Evolutionary conservation across 148 eudicot genomes (phyloP), one percentile per base, ranked within the genome.

Genomic region (Pouteria glomerata): DNA sequence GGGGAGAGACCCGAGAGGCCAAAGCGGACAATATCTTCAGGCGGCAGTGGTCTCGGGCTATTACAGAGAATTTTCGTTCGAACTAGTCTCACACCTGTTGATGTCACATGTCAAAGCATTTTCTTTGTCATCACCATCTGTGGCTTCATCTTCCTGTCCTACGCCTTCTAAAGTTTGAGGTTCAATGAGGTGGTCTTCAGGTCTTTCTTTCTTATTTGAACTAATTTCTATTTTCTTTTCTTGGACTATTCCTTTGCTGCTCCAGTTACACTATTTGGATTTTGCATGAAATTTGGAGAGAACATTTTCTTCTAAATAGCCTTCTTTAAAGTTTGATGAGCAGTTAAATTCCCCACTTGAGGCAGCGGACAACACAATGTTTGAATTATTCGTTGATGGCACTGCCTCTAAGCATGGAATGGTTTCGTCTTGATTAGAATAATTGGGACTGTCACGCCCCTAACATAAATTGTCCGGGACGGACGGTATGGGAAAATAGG

Each of bases 101-200:
- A 47, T 55, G 70, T 85, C 71, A 65, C 79, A 71, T 52, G 81
- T 83, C 24, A 59, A 37, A 51, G 68, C 84, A 79, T 91, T 86
- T 82, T 93, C 96, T 80, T 90, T 93, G 76, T 84, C 88, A 63
- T 84, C 85, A 35, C 64, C 56, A 33, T 83, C 81, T 58, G 44
- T 29, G 4, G 53, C 60, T 35, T 81, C 73, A 44, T 30, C 50
- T 14, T 33, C 45, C 13, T 74, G 53, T 55, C 66, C 64, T 48
- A 31, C 76, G 12, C 51, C 63, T 63, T 42, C 77, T 62, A 76
- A 71, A 65, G 71, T 68, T 68, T 53, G 68, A 55, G 57, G 48
- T 56, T 57, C 79, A 29, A 67, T 37, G 18, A 53, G 62, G 8
- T 50, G 57, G 14, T 57, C 82, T 45, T 59, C 59, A 60, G 37